These are phyloP conservation scores for Trichocladium uniseriatum DNA, from an alignment of 495 filamentous ascomycete genomes.

Conservation along the genomic window DNA sequence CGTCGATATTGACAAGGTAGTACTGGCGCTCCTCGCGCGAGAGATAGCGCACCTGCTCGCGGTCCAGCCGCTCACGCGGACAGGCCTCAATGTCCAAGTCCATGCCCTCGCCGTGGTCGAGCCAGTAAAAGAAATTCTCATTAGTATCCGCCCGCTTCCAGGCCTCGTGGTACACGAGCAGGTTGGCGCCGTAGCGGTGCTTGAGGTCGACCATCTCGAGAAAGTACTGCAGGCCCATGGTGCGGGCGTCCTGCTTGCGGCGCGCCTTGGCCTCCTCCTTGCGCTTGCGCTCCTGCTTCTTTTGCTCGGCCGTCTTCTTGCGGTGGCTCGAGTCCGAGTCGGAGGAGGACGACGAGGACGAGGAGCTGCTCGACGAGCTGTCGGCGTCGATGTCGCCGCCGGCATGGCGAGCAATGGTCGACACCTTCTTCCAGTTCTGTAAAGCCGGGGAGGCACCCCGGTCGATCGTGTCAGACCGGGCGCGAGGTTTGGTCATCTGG, in stretches of 20 bases:
- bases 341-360: slow-evolving; percentile 21
- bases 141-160: slow-evolving; percentile 70
- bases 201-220: slow-evolving; percentile 88
- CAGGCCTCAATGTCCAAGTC: slow-evolving; percentile 49
- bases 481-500: slow-evolving; percentile 40
- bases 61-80: slow-evolving; percentile 55
- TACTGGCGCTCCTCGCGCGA: slow-evolving; percentile 60
- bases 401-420: slow-evolving; percentile 60
- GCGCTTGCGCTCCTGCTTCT: slow-evolving; percentile 29
- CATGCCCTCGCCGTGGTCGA: slow-evolving; percentile 72
- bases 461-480: slow-evolving; percentile 21
- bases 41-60: slow-evolving; percentile 64
- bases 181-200: slow-evolving; percentile 78
- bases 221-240: slow-evolving; percentile 85
- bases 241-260: slow-evolving; percentile 51
- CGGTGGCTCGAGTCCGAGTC: slow-evolving; percentile 23
- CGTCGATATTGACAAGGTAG: slow-evolving; percentile 63
- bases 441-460: neutral
- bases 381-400: slow-evolving; percentile 50
- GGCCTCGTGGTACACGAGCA: slow-evolving; percentile 71
- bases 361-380: slow-evolving; percentile 12
- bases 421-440: slow-evolving; percentile 64
- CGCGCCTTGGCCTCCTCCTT: slow-evolving; percentile 37
- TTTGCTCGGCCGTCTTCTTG: slow-evolving; percentile 19
- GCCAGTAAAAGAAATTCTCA: slow-evolving; percentile 93